phyloP scores from a whole-genome alignment of 1,284 basidiomycete genomes.

The Rugosomyces carneus region DNA sequence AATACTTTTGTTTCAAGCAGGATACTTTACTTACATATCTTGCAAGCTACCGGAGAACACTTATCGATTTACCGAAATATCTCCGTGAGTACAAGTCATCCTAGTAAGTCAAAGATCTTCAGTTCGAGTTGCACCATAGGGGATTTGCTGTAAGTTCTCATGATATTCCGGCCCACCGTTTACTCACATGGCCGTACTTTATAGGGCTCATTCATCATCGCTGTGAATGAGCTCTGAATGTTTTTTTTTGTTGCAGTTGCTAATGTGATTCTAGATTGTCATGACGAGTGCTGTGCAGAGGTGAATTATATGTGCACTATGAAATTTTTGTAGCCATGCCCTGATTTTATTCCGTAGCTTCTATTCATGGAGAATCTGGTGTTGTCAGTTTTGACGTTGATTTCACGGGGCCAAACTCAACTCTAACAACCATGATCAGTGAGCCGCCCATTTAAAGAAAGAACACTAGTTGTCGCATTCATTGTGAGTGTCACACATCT shows the following conservation, averaged over 20 bases:
- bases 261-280: background rate
- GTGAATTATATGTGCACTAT: too few relatives aligned
- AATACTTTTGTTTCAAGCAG: background rate
- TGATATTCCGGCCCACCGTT: background rate
- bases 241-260: background rate
- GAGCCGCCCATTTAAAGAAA: background rate
- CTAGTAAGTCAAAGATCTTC: background rate
- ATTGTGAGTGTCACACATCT: background rate
- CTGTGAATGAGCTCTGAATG: background rate
- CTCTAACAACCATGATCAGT: background rate
- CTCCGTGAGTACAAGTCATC: background rate
- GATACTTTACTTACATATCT: conserved; percentile 2
- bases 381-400: background rate
- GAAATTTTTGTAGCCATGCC: background rate
- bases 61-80: background rate
- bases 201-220: background rate
- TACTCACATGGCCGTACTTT: background rate
- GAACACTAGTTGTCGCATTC: background rate
- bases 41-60: conserved; percentile 4
- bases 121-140: background rate
- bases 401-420: background rate
- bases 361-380: conserved; percentile 7
- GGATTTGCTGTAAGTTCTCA: background rate
- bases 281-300: conserved; percentile 7
- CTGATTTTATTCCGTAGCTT: background rate